These are phyloP conservation scores for Solanum chiquidenum DNA, from an alignment of 257 asterid species.

Conservation along the genomic window DNA sequence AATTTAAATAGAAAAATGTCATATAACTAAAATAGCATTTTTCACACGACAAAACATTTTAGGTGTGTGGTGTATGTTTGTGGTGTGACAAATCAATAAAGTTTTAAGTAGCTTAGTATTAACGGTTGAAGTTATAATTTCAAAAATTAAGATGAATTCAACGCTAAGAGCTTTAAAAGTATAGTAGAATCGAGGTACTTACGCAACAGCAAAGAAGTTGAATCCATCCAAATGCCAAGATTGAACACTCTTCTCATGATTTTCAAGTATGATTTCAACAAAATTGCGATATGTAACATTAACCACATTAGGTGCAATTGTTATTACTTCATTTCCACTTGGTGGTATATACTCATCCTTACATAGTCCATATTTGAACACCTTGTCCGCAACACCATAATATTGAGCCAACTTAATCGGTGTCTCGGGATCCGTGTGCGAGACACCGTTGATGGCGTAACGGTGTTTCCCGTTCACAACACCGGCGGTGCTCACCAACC, in stretches of 20 bases:
- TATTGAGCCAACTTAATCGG: neutral
- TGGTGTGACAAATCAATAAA: too few relatives aligned
- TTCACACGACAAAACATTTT: too few relatives aligned
- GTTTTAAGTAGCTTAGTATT: neutral
- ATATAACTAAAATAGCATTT: neutral
- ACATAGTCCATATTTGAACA: neutral
- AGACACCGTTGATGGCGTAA: neutral
- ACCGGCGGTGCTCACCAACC: neutral
- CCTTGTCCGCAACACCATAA: neutral
- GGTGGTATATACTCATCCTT: neutral
- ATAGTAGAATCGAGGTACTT: neutral
- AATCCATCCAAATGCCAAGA: neutral
- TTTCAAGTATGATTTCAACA: constrained; percentile 1
- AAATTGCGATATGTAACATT: neutral
- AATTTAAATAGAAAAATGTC: neutral
- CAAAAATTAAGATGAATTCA: neutral
- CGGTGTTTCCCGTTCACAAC: neutral
- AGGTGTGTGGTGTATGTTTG: too few relatives aligned
- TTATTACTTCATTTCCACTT: neutral
- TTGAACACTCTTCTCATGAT: neutral
- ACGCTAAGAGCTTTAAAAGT: neutral
- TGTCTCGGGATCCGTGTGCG: neutral
- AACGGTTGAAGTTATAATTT: neutral
- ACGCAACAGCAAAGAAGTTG: neutral
- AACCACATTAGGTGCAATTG: neutral